phyloP scores from a whole-genome alignment of 257 asterid genomes.

The Solanum sejunctum region DNA sequence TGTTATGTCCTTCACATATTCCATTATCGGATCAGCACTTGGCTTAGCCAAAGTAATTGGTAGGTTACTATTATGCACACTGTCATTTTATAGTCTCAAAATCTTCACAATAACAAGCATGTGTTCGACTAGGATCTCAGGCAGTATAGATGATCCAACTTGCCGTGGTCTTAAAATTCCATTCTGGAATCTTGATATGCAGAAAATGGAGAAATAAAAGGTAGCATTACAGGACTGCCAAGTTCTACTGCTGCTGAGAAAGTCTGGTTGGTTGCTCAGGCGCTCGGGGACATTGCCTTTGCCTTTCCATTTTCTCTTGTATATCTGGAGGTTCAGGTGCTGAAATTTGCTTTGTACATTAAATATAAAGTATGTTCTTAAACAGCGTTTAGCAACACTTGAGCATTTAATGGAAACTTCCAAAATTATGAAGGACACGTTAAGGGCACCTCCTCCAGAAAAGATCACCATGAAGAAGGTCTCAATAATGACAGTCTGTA shows the following conservation, averaged over 20 bases:
- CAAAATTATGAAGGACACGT: conserved; percentile 43
- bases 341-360: not conserved
- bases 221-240: conserved; percentile 45
- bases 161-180: not conserved
- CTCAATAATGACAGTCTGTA: conserved; percentile 32
- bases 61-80: not conserved
- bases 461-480: conserved; percentile 61
- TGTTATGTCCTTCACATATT: conserved; percentile 64
- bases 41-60: conserved; percentile 62
- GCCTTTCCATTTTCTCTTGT: conserved; percentile 52
- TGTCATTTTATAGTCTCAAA: not conserved
- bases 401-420: not conserved
- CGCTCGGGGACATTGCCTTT: conserved; percentile 75
- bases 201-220: conserved; percentile 54
- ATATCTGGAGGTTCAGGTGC: conserved; percentile 61
- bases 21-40: conserved; percentile 56
- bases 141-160: not conserved
- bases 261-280: conserved; percentile 51
- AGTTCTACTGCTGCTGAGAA: conserved; percentile 26
- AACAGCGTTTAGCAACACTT: not conserved
- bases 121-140: not conserved
- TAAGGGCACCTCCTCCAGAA: conserved; percentile 59
- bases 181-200: not conserved
- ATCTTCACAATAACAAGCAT: not conserved
- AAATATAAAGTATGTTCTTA: not conserved